Conservation (phyloP, 176 grass and related monocot species). For the Phyllostachys edulis region DNA sequence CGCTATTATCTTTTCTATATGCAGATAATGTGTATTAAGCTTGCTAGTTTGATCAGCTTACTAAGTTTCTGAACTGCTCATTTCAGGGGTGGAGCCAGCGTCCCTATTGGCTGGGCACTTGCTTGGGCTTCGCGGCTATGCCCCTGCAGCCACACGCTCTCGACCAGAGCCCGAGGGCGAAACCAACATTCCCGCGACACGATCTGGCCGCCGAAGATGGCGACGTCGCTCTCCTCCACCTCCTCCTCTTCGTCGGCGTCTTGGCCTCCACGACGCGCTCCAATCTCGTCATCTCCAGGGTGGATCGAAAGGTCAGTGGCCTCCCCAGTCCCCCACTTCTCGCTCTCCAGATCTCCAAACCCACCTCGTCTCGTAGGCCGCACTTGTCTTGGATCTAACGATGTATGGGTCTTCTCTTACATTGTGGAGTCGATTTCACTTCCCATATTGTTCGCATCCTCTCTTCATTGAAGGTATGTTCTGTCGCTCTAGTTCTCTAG, state of each 20-base stretch:
- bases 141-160: no score
- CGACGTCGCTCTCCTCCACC: constrained; percentile 18
- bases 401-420: not conserved
- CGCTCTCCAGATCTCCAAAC: constrained; percentile 30
- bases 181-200: not conserved
- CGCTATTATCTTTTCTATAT: no score
- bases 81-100: no score
- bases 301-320: constrained; percentile 68
- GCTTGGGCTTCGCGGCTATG: no score
- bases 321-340: not conserved
- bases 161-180: no score
- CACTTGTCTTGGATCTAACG: constrained; percentile 14
- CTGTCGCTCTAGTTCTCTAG: not conserved
- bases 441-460: constrained; percentile 88
- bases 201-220: constrained; percentile 55
- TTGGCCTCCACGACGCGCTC: constrained; percentile 46
- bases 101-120: no score
- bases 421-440: constrained; percentile 80
- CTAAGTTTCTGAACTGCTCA: no score
- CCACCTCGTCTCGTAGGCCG: not conserved
- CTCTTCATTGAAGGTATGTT: constrained; percentile 69
- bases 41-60: no score
- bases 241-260: constrained; percentile 18
- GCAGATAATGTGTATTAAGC: no score
- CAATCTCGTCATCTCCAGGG: constrained; percentile 78